Evolutionary conservation across 257 asterid species (phyloP).

Genomic region (Jaltomata sinuosa): DNA sequence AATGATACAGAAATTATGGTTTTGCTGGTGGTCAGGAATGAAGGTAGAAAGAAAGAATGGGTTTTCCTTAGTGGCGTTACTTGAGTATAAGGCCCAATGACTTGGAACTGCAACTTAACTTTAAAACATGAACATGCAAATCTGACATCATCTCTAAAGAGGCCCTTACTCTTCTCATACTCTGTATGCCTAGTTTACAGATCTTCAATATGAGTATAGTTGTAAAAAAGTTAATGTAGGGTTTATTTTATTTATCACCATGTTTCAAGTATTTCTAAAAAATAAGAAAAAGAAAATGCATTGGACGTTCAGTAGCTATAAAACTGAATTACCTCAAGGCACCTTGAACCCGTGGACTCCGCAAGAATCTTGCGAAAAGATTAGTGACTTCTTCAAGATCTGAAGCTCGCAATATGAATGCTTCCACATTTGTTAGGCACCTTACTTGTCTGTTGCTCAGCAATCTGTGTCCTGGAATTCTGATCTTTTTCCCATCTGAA

Average conservation of each 20-base stretch:
- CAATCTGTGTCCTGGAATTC: slow-evolving; percentile 56
- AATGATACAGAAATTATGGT: not conserved
- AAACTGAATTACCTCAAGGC: slow-evolving; percentile 57
- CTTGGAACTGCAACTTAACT: not conserved
- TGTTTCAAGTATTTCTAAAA: not conserved
- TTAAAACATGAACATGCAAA: not conserved
- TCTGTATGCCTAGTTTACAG: not conserved
- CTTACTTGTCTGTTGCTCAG: slow-evolving; percentile 61
- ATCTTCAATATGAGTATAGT: not conserved
- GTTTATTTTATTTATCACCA: not conserved
- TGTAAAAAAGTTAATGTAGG: not conserved
- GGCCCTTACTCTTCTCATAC: not conserved
- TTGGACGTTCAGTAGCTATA: not conserved
- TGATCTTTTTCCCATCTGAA: slow-evolving; percentile 51
- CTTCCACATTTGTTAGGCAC: slow-evolving; percentile 78
- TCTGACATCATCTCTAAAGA: not conserved
- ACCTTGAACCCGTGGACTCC: slow-evolving; percentile 74
- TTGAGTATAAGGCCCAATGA: not conserved
- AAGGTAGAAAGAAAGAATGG: not conserved
- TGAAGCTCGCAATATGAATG: slow-evolving; percentile 57
- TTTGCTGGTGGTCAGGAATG: not conserved
- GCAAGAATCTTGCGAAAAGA: slow-evolving; percentile 66
- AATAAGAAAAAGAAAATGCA: not conserved
- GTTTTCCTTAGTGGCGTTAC: not conserved
- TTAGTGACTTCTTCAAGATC: slow-evolving; percentile 87